These are phyloP conservation scores for Alloteropsis angusta DNA, from an alignment of 202 grass and related monocot species.

Conservation along the genomic window DNA sequence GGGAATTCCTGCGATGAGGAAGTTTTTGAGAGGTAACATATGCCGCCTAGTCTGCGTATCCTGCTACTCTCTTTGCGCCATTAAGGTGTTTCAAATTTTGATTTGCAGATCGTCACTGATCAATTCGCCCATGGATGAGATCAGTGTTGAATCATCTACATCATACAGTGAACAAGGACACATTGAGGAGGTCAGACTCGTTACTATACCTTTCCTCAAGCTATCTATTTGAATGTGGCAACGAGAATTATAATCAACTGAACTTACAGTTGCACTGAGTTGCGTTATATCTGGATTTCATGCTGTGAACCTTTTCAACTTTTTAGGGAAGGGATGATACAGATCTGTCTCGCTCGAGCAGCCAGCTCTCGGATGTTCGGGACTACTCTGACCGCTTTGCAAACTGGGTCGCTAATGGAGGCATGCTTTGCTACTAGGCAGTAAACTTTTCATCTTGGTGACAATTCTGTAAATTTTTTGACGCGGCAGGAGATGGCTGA, in stretches of 20 bases:
- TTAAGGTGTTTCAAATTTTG: slow-evolving; percentile 8
- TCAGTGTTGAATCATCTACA: slow-evolving; percentile 46
- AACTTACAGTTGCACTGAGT: background rate
- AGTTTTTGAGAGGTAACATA: slow-evolving; percentile 58
- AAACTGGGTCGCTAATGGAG: slow-evolving; percentile 62
- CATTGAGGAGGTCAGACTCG: slow-evolving; percentile 35
- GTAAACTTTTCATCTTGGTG: slow-evolving; percentile 4
- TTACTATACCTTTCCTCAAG: background rate
- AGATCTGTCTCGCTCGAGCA: slow-evolving; percentile 27
- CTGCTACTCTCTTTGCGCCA: background rate
- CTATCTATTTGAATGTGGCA: background rate
- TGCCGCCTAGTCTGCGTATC: background rate
- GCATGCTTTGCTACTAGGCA: slow-evolving; percentile 66
- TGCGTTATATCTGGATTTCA: background rate
- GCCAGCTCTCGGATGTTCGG: slow-evolving; percentile 22
- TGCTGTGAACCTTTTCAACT: background rate
- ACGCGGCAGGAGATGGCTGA: background rate
- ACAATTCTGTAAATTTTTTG: background rate
- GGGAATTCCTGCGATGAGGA: slow-evolving; percentile 89
- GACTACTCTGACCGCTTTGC: slow-evolving; percentile 73
- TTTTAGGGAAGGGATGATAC: slow-evolving; percentile 51
- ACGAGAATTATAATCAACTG: background rate
- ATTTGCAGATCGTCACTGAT: slow-evolving; percentile 60
- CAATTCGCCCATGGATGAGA: slow-evolving; percentile 52
- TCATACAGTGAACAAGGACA: slow-evolving; percentile 39